Percentiles rank a stretch among this genome's conserved stretches.
Conservation (phyloP, 2,329 filamentous ascomycete species). For the Teratosphaeria epicoccoides region DNA sequence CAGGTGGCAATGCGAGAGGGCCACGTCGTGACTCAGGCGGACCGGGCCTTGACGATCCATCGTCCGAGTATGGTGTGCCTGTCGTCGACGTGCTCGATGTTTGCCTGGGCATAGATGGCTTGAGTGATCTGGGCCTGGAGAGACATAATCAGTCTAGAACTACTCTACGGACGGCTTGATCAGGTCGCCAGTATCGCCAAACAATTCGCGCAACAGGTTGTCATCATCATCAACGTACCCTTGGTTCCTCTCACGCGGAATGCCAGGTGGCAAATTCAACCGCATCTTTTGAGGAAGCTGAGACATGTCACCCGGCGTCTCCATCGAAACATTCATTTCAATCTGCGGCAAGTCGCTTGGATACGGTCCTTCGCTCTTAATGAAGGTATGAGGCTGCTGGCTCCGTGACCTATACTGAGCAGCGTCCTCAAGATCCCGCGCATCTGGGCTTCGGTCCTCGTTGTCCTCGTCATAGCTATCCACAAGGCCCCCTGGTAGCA, state of each 20-base stretch:
- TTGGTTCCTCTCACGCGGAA: slow-evolving; percentile 9
- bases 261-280: slow-evolving; percentile 10
- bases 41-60: not conserved
- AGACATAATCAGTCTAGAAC: slow-evolving; percentile 5
- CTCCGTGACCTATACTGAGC: slow-evolving; percentile 23
- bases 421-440: slow-evolving; percentile 27
- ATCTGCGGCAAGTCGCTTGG: slow-evolving; percentile 5
- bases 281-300: slow-evolving; percentile 16
- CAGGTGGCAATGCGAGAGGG: slow-evolving; percentile 26
- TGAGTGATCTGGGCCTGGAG: slow-evolving; percentile 2
- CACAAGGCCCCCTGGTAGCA: slow-evolving; percentile 48
- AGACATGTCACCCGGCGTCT: slow-evolving; percentile 16
- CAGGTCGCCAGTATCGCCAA: slow-evolving; percentile 2
- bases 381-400: slow-evolving; percentile 11
- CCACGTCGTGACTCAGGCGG: slow-evolving; percentile 15
- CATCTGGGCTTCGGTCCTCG: slow-evolving; percentile 27
- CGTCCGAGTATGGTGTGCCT: not conserved
- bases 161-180: slow-evolving; percentile 1
- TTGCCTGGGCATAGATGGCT: not conserved
- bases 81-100: not conserved
- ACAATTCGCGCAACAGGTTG: slow-evolving; percentile 11
- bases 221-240: slow-evolving; percentile 19
- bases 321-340: slow-evolving; percentile 12
- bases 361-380: slow-evolving; percentile 17
- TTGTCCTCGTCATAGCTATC: slow-evolving; percentile 57